Base-by-base conservation (phyloP, 352 stramenopile genomes). In the Phytophthora podocarpi region DNA sequence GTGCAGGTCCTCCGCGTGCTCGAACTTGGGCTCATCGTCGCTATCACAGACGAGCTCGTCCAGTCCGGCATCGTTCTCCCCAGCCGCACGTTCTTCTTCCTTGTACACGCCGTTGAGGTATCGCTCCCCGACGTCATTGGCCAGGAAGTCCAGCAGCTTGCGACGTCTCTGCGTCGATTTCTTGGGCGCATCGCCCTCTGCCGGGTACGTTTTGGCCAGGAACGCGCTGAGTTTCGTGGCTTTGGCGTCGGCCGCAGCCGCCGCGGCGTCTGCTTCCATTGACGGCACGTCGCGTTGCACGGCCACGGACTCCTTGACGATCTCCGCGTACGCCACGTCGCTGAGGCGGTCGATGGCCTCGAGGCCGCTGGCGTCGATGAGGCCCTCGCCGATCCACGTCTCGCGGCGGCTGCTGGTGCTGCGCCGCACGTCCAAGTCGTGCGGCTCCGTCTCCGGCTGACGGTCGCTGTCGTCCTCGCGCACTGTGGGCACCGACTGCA, bases 51-150 rank as follows among this genome's bases (percentile, higher is more conserved):
- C 57, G 21, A 81, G 62, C 9, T 64, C 39, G 24, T 77, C 66
- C 39, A 71, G 34, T 4, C 50, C 46, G 4, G 36, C 32, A 21
- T 76, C 51, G 11, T 74, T 64, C 13, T 59, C 62, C 18, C 62
- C 61, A 10, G 54, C 65, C 16, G 70, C 78, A 15, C 59, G 74
- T 16, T 78, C 67, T 21, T 91, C 78, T 6, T 89, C 78, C 42
- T 84, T 64, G 65, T 91, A 91, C n/a, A 91, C 78, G 16, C 70
- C 76, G 26, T 91, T 70, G 5, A 91, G 54, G 58, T 91, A 91
- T 6, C 75, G 59, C 53, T 91, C 82, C 10, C 76, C 76, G n/a
- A 87, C 62, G 47, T 91, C 82, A n/a, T 75, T 85, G 27, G 82
- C 82, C 7, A 91, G 58, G 46, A 91, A 91, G 65, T 91, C 82